Conservation (phyloP, 2,329 filamentous ascomycete genomes). For the Rhynchosporium secalis region DNA sequence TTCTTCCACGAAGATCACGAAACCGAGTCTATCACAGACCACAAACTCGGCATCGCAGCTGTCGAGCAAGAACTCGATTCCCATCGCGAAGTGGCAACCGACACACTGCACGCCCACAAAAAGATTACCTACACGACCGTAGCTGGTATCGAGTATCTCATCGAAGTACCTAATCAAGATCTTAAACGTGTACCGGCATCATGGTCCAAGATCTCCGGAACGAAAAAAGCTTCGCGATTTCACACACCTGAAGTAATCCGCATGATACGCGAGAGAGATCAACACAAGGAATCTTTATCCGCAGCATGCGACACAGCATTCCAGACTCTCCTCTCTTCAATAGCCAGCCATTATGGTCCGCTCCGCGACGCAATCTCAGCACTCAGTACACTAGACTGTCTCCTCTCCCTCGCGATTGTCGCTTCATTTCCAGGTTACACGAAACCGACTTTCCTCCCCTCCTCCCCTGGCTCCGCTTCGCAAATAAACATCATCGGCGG, state of each 20-base stretch:
- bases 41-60: slow-evolving; percentile 87
- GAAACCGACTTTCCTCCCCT: slow-evolving; percentile 67
- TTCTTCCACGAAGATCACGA: slow-evolving; percentile 90
- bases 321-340: slow-evolving; percentile 65
- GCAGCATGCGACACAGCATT: slow-evolving; percentile 90
- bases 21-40: slow-evolving; percentile 82
- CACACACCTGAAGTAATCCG: slow-evolving; percentile 89
- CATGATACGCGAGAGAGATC: slow-evolving; percentile 83
- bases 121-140: slow-evolving; percentile 82
- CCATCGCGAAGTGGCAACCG: slow-evolving; percentile 70
- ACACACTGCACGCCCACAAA: slow-evolving; percentile 56
- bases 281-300: slow-evolving; percentile 89
- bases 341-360: slow-evolving; percentile 82
- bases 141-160: slow-evolving; percentile 88
- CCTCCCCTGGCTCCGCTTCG: slow-evolving; percentile 43
- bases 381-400: slow-evolving; percentile 84
- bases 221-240: slow-evolving; percentile 88
- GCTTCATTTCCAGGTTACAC: slow-evolving; percentile 85
- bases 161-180: slow-evolving; percentile 82
- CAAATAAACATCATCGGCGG: slow-evolving; percentile 71
- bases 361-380: slow-evolving; percentile 86
- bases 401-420: slow-evolving; percentile 81
- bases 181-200: slow-evolving; percentile 88
- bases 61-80: slow-evolving; percentile 86
- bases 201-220: slow-evolving; percentile 93